Conservation (phyloP, 139 green algal species). For the Picochlorum sp. region DNA sequence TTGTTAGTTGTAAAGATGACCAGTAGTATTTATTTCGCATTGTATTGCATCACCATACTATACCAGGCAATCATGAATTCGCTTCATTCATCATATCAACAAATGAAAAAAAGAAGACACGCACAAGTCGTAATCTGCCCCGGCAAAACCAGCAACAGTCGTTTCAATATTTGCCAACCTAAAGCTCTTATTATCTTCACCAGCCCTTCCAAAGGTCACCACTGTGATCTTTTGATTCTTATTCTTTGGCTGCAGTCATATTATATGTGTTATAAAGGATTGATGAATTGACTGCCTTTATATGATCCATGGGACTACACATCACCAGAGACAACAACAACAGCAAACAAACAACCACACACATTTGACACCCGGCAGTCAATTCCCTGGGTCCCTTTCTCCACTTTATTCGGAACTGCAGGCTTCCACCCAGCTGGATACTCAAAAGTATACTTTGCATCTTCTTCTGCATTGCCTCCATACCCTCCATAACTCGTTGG, state of each 20-base stretch:
- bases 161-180: conserved; percentile 62
- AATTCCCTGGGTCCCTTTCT: conserved; percentile 80
- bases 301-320: too few relatives aligned
- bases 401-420: conserved; percentile 60
- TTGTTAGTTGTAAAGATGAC: not conserved
- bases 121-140: conserved; percentile 77
- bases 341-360: not conserved
- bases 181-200: conserved; percentile 76
- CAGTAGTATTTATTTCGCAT: not conserved
- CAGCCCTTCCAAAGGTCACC: conserved; percentile 61
- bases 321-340: too few relatives aligned
- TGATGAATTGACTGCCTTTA: not conserved
- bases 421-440: conserved; percentile 68
- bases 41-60: not conserved
- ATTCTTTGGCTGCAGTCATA: not conserved
- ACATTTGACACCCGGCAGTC: conserved; percentile 57
- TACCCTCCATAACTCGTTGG: conserved; percentile 76
- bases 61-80: too few relatives aligned
- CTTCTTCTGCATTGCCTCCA: conserved; percentile 61
- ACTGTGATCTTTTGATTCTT: conserved; percentile 16
- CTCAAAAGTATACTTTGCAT: conserved; percentile 63
- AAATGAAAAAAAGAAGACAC: conserved; percentile 1
- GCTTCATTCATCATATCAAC: not conserved
- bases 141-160: conserved; percentile 68
- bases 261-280: too few relatives aligned